A percentile compares a stretch with the other conserved stretches of the same genome.
Conservation (phyloP, 2,329 filamentous ascomycete species). For the Trichoderma sp. region DNA sequence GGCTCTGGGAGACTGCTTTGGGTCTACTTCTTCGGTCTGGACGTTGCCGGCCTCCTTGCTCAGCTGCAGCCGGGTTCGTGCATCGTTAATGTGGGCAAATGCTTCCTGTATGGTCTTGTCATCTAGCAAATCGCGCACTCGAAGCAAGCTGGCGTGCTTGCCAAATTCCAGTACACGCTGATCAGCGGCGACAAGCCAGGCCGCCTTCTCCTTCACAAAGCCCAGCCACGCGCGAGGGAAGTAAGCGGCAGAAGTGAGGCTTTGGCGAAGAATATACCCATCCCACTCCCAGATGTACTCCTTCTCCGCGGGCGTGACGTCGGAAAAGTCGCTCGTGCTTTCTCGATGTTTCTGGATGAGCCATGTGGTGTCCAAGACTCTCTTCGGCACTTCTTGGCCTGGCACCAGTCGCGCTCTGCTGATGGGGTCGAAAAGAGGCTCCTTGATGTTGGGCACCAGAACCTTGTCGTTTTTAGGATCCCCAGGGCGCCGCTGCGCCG, state of each 20-base stretch:
- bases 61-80: slow-evolving; percentile 38
- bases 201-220: slow-evolving; percentile 54
- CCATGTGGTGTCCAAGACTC: slow-evolving; percentile 54
- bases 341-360: slow-evolving; percentile 62
- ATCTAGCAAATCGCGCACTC: slow-evolving; percentile 52
- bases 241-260: slow-evolving; percentile 55
- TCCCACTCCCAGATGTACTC: slow-evolving; percentile 64
- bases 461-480: slow-evolving; percentile 38
- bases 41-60: slow-evolving; percentile 28
- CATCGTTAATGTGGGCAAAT: slow-evolving; percentile 48
- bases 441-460: slow-evolving; percentile 53
- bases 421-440: slow-evolving; percentile 59
- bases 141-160: slow-evolving; percentile 56
- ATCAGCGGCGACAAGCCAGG: slow-evolving; percentile 54
- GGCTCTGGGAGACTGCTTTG: slow-evolving; percentile 39
- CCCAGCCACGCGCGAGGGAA: slow-evolving; percentile 55
- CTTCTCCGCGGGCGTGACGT: slow-evolving; percentile 57
- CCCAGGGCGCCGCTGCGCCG: slow-evolving; percentile 18
- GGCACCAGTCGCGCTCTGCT: slow-evolving; percentile 56
- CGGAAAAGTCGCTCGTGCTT: slow-evolving; percentile 59
- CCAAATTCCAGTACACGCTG: slow-evolving; percentile 57
- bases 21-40: slow-evolving; percentile 28
- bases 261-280: slow-evolving; percentile 54
- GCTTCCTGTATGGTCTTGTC: slow-evolving; percentile 50
- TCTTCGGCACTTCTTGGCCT: slow-evolving; percentile 51